Evolutionary conservation across 1,139 yeast genomes (phyloP), one percentile per base, ranked within the genome.

Genomic region (Entelexis paramagnoliae): DNA sequence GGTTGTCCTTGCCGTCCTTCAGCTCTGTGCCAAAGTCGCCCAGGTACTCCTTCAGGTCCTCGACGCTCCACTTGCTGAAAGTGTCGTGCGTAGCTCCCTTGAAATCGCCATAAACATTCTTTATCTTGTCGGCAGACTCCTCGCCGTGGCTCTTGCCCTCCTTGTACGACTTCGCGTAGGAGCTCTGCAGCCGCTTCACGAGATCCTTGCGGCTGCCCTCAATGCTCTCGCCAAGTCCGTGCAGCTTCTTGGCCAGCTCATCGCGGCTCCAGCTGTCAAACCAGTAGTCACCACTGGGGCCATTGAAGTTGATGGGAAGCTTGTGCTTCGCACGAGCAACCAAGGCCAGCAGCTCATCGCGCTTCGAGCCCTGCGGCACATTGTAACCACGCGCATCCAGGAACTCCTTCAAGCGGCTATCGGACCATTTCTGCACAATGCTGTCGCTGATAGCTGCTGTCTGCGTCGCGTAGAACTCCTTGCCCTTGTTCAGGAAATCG

Each of bases 41-140:
- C 51, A 81, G 65, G 64, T 79, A 81, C 30, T 72, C 69, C 59
- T 67, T 72, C 59, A 81, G 66, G 58, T 81, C 86, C 32, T 74
- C 72, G 39, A 72, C 72, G 22, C 78, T 68, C 80, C 82, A 80
- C 34, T 72, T 66, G 46, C 72, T 71, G 59, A 77, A 74, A 19
- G 43, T 35, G 42, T 68, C 63, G 24, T 19, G 36, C 20, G 56
- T 45, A 11, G 72, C 66, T 43, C 69, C 69, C 46, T 68, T 66
- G 50, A 62, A 64, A 22, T 58, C 49, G 41, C 58, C 64, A 40
- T 55, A 58, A 35, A 56, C 55, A 46, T 20, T 10, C 44, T 32
- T n/a, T 20, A 51, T 22, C n/a, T 24, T 28, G 20, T 50, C 44
- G 8, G 54, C 58, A 13, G 59, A 54, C 53, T 56, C 50, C 42